These are phyloP conservation scores for Puccinia coronata DNA, from an alignment of 1,284 basidiomycete genomes.

Conservation along the genomic window DNA sequence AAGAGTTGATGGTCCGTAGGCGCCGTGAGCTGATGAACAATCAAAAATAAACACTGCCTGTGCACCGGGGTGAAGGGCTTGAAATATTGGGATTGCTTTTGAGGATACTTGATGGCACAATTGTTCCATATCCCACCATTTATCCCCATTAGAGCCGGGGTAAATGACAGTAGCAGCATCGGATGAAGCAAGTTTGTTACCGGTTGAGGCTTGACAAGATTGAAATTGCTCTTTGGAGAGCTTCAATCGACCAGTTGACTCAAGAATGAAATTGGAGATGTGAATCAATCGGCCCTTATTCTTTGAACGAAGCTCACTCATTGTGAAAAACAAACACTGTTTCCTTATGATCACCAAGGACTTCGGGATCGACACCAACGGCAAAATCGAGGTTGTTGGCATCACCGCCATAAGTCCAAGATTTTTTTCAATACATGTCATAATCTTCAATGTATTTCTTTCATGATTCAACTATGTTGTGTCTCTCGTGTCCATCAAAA, in stretches of 20 bases:
- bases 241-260: constrained; percentile 1
- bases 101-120: constrained; percentile 4
- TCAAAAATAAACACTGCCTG: too few relatives aligned
- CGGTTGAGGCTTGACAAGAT: background rate
- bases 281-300: background rate
- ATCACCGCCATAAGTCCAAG: background rate
- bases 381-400: background rate
- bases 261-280: constrained; percentile 2
- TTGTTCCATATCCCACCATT: constrained; percentile 10
- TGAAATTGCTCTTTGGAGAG: background rate
- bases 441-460: constrained; percentile 16
- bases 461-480: background rate
- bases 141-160: background rate
- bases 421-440: background rate
- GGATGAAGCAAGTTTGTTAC: background rate
- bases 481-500: background rate
- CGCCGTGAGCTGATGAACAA: too few relatives aligned
- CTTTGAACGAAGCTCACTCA: background rate
- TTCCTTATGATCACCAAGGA: background rate
- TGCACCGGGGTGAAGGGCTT: too few relatives aligned
- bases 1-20: too few relatives aligned
- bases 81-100: too few relatives aligned
- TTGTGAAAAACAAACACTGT: background rate
- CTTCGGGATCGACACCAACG: background rate
- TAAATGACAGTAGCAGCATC: constrained; percentile 5